Conservation (phyloP, 1,284 basidiomycete genomes). For the Singerocomus rubriflavus region DNA sequence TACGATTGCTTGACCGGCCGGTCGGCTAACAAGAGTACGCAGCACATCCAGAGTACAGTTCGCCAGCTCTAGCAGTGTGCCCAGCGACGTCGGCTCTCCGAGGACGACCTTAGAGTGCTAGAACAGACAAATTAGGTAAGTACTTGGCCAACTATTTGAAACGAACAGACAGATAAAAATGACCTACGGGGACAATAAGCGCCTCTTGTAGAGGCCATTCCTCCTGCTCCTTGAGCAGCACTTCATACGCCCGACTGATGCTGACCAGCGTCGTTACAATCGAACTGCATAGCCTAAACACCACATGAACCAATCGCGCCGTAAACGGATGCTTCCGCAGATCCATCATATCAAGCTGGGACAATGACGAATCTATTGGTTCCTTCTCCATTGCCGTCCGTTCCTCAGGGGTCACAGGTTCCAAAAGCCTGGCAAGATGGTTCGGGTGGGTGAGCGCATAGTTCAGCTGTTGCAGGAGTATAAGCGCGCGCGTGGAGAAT, state of each 20-base stretch:
- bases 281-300: constrained; percentile 68
- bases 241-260: constrained; percentile 66
- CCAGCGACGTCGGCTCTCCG: constrained; percentile 74
- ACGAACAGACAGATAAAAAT: neutral
- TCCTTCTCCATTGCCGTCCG: constrained; percentile 64
- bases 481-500: constrained; percentile 64
- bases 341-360: constrained; percentile 51
- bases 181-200: constrained; percentile 71
- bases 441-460: constrained; percentile 91
- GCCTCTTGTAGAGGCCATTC: constrained; percentile 70
- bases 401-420: constrained; percentile 79
- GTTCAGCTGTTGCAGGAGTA: constrained; percentile 84
- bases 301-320: constrained; percentile 62
- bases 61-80: constrained; percentile 73
- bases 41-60: constrained; percentile 71
- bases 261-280: constrained; percentile 68
- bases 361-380: constrained; percentile 31
- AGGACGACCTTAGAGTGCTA: constrained; percentile 80
- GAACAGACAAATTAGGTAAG: neutral
- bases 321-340: constrained; percentile 67
- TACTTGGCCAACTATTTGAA: neutral
- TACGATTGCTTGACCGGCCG: constrained; percentile 51
- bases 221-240: constrained; percentile 63
- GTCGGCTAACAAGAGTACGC: constrained; percentile 55
- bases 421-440: constrained; percentile 76